Conservation (phyloP, 106 monocot species). For the Posidonia australis region DNA sequence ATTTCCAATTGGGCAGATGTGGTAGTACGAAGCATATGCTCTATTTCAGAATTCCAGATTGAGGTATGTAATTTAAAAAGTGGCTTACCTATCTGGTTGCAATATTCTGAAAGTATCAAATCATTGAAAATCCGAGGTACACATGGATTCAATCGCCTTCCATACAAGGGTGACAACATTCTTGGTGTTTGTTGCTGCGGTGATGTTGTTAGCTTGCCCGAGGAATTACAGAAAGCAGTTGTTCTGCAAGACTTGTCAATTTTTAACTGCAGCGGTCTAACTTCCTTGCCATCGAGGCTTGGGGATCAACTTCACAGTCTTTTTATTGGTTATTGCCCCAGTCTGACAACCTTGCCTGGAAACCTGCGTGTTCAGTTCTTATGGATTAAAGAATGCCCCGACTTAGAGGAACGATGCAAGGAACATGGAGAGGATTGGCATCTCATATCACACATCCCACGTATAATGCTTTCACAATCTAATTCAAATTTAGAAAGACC, state of each 20-base stretch:
- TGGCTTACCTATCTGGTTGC: background rate
- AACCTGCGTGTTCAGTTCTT: background rate
- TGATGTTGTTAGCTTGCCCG: background rate
- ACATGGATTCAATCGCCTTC: background rate
- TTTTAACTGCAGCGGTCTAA: background rate
- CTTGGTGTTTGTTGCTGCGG: background rate
- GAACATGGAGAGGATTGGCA: slow-evolving; percentile 3
- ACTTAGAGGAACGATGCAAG: background rate
- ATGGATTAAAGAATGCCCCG: background rate
- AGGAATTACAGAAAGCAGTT: background rate
- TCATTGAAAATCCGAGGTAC: background rate
- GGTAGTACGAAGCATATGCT: background rate
- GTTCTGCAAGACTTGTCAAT: background rate
- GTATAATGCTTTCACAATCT: no score
- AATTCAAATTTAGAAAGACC: no score
- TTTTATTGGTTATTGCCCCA: background rate
- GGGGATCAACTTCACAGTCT: background rate
- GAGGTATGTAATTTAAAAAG: background rate
- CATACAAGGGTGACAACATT: background rate
- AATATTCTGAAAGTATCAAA: background rate
- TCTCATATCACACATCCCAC: slow-evolving; percentile 2
- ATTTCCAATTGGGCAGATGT: background rate
- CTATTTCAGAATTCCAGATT: background rate
- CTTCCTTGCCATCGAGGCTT: background rate
- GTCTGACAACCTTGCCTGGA: background rate